Conservation (phyloP, 1,284 basidiomycete species). For the Pyrrhoderma lamaoense region DNA sequence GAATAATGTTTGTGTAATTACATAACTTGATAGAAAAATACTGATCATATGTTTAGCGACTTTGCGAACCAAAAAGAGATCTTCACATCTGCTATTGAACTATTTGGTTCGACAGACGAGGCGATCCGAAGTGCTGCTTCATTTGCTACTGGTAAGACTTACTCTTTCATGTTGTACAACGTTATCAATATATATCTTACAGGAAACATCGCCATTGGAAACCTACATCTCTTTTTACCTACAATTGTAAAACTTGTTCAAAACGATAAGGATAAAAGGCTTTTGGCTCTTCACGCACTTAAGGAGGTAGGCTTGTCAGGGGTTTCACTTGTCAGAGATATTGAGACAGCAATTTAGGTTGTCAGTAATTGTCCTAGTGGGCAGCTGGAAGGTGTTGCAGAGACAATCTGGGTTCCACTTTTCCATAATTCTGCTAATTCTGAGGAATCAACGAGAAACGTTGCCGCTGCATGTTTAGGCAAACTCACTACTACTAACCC, state of each 20-base stretch:
- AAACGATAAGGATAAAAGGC: conserved; percentile 66
- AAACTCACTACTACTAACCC: conserved; percentile 91
- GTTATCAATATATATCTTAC: conserved; percentile 20
- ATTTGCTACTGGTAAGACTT: conserved; percentile 72
- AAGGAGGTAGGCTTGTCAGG: conserved; percentile 64
- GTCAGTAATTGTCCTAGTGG: conserved; percentile 83
- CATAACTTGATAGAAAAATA: background rate
- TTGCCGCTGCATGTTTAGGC: conserved; percentile 94
- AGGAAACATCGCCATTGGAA: conserved; percentile 94
- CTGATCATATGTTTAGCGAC: conserved; percentile 45
- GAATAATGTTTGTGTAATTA: conserved; percentile 60
- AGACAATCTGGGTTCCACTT: conserved; percentile 84
- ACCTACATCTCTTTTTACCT: conserved; percentile 79
- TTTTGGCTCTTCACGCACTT: conserved; percentile 84
- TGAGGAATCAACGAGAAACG: conserved; percentile 89
- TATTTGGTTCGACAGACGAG: conserved; percentile 73
- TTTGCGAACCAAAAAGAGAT: conserved; percentile 72
- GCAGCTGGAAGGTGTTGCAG: conserved; percentile 79
- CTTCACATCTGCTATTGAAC: conserved; percentile 66
- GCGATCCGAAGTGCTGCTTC: conserved; percentile 84
- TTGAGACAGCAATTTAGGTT: conserved; percentile 44
- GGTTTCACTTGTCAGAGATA: background rate
- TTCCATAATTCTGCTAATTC: conserved; percentile 80
- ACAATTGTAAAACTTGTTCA: conserved; percentile 79
- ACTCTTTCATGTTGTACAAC: background rate